Evolutionary conservation across 345 rosid genomes (phyloP), one percentile per base, ranked within the genome.

Genomic region (Eucalyptus curtisii): DNA sequence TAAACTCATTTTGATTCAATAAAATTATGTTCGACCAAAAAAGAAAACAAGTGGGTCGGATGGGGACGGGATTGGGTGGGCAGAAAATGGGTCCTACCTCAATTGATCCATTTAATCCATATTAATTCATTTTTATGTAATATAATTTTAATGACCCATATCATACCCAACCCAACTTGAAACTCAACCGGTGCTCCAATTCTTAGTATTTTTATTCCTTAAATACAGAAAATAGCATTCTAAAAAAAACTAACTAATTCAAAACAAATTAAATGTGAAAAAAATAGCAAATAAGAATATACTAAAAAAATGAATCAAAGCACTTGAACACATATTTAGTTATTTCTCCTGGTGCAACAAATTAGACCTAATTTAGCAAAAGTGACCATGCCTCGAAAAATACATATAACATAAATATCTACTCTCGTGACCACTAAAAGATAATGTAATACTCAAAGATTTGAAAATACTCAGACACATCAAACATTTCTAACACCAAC

Each of bases 121-220:
- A 59, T 25, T 25, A 25, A 25, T 25, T 59, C 2, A 25, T 25
- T 25, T 59, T 59, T 1, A 59, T 59, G 66, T 59, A 59, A 59
- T 59, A 0, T 3, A 25, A 59, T 59, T 59, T 25, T 11, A 59
- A 25, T 3, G 2, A 59, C 31, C 13, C 14, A 11, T 59, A 59
- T 2, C 1, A 25, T 0, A 25, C 66, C n/a, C 66, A 1, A 59
- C 31, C 66, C 14, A 59, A 59, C 66, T 59, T 5, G 66, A 59
- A 25, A 59, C 7, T 0, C 66, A 59, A 59, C 66, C 15, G 0
- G 0, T 25, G 3, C 61, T 5, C 66, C 15, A 11, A 25, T 59
- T 25, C 15, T 4, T 22, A 25, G n/a, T 2, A 10, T 1, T 25
- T 25, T 25, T 59, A 0, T 2, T 2, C 30, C 31, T 59, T 59